phyloP scores from a whole-genome alignment of 352 stramenopile species.

The Phytophthora podocarpi region DNA sequence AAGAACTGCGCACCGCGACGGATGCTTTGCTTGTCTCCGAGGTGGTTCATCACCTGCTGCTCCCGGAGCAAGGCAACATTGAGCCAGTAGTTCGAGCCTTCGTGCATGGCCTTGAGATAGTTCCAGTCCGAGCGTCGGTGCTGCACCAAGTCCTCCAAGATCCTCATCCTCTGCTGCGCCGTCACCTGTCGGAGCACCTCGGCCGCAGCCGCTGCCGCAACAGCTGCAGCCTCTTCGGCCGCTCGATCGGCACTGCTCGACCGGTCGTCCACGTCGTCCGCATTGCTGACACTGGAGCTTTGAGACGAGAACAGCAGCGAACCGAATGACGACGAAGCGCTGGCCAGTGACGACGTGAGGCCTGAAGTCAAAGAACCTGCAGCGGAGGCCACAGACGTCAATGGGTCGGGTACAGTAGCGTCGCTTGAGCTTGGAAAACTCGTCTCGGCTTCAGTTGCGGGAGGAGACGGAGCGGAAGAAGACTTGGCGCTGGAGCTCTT shows the following conservation, averaged over 20 bases:
- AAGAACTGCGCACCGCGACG: constrained; percentile 77
- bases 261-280: constrained; percentile 9
- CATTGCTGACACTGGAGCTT: constrained; percentile 20
- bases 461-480: background rate
- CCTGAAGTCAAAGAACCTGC: constrained; percentile 30
- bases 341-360: constrained; percentile 41
- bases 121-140: constrained; percentile 75
- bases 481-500: constrained; percentile 9
- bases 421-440: constrained; percentile 8
- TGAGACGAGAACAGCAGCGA: constrained; percentile 55
- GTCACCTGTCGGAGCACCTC: constrained; percentile 56
- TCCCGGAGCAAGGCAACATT: constrained; percentile 78
- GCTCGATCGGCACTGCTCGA: constrained; percentile 3
- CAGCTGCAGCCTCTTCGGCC: constrained; percentile 22
- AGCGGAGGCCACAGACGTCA: constrained; percentile 26
- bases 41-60: constrained; percentile 63
- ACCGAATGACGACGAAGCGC: constrained; percentile 47
- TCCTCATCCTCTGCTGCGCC: constrained; percentile 68
- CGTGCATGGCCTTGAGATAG: constrained; percentile 84
- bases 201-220: constrained; percentile 10
- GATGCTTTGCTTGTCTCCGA: constrained; percentile 65
- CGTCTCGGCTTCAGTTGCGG: constrained; percentile 8
- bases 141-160: constrained; percentile 79
- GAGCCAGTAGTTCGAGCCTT: constrained; percentile 82
- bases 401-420: constrained; percentile 7